Conservation (phyloP, 495 filamentous ascomycete genomes). For the Annulohypoxylon bovei region DNA sequence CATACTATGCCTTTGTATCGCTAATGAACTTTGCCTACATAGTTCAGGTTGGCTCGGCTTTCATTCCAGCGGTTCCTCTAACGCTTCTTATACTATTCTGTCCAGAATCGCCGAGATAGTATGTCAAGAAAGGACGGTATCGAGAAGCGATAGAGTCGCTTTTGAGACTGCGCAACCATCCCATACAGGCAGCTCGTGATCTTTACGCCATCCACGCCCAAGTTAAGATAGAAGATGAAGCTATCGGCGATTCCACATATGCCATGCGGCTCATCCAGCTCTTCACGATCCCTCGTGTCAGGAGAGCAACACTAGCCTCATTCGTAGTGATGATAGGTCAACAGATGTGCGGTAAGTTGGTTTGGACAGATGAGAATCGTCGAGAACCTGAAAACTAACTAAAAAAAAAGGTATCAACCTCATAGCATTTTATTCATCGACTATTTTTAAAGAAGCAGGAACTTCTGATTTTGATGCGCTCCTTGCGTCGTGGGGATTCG, state of each 20-base stretch:
- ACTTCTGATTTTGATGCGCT: slow-evolving; percentile 55
- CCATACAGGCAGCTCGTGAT: slow-evolving; percentile 71
- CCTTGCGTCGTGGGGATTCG: slow-evolving; percentile 68
- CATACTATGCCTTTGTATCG: background rate
- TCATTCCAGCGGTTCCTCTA: slow-evolving; percentile 76
- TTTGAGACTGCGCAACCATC: slow-evolving; percentile 66
- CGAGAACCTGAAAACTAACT: slow-evolving; percentile 21
- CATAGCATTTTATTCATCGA: slow-evolving; percentile 74
- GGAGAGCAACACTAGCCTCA: slow-evolving; percentile 71
- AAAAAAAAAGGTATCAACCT: slow-evolving; percentile 61
- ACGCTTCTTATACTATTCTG: slow-evolving; percentile 70
- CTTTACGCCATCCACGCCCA: slow-evolving; percentile 72
- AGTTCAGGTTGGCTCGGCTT: slow-evolving; percentile 71
- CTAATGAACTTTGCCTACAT: background rate
- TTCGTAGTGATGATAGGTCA: slow-evolving; percentile 73
- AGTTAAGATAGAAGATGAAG: slow-evolving; percentile 61
- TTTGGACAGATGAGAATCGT: background rate
- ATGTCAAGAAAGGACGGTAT: slow-evolving; percentile 67
- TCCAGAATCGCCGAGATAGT: slow-evolving; percentile 76
- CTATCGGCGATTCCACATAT: slow-evolving; percentile 55
- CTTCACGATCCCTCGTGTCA: slow-evolving; percentile 74
- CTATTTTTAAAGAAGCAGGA: slow-evolving; percentile 66
- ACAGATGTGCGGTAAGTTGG: slow-evolving; percentile 63
- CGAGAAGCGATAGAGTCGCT: slow-evolving; percentile 68
- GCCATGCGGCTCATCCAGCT: slow-evolving; percentile 68